A percentile compares a stretch with the other conserved stretches of the same genome.
Conservation (phyloP, 164 flowering plant genomes). For the Sedum album region DNA sequence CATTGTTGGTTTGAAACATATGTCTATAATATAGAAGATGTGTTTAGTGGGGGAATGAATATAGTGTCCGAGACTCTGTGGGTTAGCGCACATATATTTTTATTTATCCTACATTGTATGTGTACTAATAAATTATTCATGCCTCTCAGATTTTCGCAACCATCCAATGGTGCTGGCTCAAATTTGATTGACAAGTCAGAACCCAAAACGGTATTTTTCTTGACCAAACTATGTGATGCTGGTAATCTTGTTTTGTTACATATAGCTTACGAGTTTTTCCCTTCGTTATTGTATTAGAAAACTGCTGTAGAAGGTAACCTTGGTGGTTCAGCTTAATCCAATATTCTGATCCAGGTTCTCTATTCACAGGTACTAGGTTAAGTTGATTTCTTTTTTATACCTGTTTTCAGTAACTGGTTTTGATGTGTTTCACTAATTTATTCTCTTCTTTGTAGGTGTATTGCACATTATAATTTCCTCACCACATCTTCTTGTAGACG, state of each 20-base stretch:
- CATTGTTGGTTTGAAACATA: neutral
- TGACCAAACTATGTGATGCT: neutral
- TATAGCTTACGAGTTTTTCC: conserved; percentile 1
- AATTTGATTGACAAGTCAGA: neutral
- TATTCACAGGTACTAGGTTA: neutral
- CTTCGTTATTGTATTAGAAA: conserved; percentile 21
- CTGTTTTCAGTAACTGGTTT: neutral
- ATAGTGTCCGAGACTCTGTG: neutral
- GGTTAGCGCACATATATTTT: neutral
- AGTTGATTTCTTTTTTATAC: neutral
- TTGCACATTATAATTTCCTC: conserved; percentile 11
- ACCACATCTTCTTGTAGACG: conserved; percentile 3
- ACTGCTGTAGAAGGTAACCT: conserved; percentile 38
- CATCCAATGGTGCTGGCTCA: neutral
- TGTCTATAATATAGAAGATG: neutral
- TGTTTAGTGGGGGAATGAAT: neutral
- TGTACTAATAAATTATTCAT: neutral
- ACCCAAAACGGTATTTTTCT: neutral
- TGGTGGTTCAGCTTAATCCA: conserved; percentile 35
- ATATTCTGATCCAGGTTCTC: conserved; percentile 4
- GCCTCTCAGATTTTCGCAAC: neutral
- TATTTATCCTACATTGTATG: neutral
- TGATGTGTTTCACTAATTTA: neutral
- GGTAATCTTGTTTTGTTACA: neutral
- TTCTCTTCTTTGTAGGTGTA: conserved; percentile 14